Evolutionary conservation across 177 flowering plant genomes (phyloP).

Genomic region (Tripterygium wilfordii): DNA sequence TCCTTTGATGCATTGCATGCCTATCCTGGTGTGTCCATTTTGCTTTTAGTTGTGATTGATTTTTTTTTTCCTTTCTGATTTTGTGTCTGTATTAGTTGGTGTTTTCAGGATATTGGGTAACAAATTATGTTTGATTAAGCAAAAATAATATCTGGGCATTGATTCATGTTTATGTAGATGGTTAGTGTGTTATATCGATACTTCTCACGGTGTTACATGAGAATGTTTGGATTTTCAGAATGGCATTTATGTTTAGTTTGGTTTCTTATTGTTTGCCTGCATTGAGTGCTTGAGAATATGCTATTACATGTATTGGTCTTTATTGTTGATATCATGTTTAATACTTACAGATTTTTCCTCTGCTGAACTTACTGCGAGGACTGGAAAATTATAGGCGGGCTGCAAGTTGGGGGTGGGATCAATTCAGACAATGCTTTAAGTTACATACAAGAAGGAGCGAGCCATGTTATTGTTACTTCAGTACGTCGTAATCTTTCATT

Average conservation of each 20-base stretch:
- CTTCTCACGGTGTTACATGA: too few species aligned
- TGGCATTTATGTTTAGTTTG: too few species aligned
- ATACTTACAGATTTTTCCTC: conserved; percentile 38
- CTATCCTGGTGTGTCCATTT: conserved; percentile 62
- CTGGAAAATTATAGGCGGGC: conserved; percentile 59
- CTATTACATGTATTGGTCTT: not conserved
- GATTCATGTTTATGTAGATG: too few species aligned
- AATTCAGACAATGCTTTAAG: conserved; percentile 59
- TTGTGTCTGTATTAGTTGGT: not conserved
- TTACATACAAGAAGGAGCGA: conserved; percentile 85
- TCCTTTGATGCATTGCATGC: conserved; percentile 80
- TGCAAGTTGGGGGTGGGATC: conserved; percentile 97
- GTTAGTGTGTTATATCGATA: too few species aligned
- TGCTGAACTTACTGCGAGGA: conserved; percentile 41
- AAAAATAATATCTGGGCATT: too few species aligned
- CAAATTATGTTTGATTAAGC: too few species aligned
- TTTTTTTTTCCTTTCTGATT: not conserved
- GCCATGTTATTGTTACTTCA: conserved; percentile 96
- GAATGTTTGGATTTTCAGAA: too few species aligned
- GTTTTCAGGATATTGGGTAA: too few species aligned
- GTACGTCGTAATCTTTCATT: conserved; percentile 31
- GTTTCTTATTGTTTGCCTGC: not conserved
- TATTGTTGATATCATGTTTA: conserved; percentile 16
- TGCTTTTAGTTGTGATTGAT: not conserved
- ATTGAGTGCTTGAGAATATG: not conserved